Evolutionary conservation across 345 rosid genomes (phyloP).

Genomic region (Tarenaya hassleriana): DNA sequence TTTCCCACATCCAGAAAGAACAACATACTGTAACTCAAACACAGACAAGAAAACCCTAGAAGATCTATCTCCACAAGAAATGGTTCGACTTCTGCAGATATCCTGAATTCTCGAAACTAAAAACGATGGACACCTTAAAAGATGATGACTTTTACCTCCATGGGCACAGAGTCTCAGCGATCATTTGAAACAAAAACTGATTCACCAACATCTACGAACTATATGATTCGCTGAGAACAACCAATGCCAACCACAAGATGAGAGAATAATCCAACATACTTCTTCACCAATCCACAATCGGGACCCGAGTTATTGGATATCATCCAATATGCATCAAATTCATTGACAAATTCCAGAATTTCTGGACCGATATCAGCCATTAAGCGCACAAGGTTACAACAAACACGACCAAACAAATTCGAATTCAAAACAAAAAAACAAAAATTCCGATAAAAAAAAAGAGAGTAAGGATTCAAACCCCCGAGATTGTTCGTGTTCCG

Average conservation of each 20-base stretch:
- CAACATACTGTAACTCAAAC: too few relatives aligned
- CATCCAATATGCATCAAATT: constrained; percentile 3
- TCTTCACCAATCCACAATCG: background rate
- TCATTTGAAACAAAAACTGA: background rate
- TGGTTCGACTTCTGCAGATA: background rate
- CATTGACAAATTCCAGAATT: constrained; percentile 4
- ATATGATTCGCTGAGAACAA: background rate
- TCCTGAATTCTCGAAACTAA: background rate
- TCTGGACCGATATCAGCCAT: constrained; percentile 2
- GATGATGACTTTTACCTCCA: constrained; percentile 6
- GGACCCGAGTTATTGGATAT: background rate
- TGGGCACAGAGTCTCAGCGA: background rate
- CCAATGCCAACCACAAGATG: constrained; percentile 3
- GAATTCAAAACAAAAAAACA: background rate
- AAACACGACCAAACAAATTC: background rate
- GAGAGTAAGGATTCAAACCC: constrained; percentile 39
- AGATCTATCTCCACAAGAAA: constrained; percentile 3
- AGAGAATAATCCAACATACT: background rate
- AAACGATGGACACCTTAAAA: background rate
- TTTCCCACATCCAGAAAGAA: background rate
- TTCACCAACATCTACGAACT: too few relatives aligned
- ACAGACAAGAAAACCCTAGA: background rate
- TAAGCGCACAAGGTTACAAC: background rate
- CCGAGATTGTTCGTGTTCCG: constrained; percentile 24
- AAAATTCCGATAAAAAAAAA: background rate